Evolutionary conservation across 495 filamentous ascomycete genomes (phyloP).

Genomic region (Annulohypoxylon maeteangense): DNA sequence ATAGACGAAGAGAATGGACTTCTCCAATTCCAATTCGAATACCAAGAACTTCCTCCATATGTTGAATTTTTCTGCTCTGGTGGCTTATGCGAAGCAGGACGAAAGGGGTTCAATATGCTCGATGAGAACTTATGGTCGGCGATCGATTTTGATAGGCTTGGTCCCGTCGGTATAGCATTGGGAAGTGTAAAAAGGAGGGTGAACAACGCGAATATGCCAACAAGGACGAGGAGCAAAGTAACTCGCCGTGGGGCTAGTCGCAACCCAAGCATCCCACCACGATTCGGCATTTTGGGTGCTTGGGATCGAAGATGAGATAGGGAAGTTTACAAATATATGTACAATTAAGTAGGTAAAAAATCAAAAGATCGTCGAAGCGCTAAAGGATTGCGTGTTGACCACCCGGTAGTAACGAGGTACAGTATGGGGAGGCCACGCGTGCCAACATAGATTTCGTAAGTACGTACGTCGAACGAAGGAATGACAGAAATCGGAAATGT

Average conservation of each 20-base stretch:
- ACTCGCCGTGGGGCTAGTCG: slow-evolving; percentile 56
- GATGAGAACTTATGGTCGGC: slow-evolving; percentile 56
- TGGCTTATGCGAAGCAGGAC: slow-evolving; percentile 77
- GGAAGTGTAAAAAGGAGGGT: slow-evolving; percentile 62
- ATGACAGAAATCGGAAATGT: slow-evolving; percentile 21
- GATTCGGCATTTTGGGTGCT: slow-evolving; percentile 60
- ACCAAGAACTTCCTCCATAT: slow-evolving; percentile 83
- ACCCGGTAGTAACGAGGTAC: background rate
- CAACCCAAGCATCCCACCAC: slow-evolving; percentile 58
- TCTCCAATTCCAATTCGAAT: slow-evolving; percentile 86
- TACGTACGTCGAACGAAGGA: slow-evolving; percentile 25
- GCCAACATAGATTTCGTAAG: slow-evolving; percentile 8
- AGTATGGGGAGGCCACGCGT: slow-evolving; percentile 18
- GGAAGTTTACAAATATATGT: slow-evolving; percentile 18
- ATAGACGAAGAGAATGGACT: slow-evolving; percentile 84
- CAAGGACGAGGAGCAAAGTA: slow-evolving; percentile 56
- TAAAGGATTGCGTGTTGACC: background rate
- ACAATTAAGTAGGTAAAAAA: slow-evolving; percentile 6
- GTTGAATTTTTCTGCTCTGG: slow-evolving; percentile 79
- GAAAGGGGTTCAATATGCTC: slow-evolving; percentile 67
- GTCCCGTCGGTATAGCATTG: slow-evolving; percentile 52
- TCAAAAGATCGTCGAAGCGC: slow-evolving; percentile 11
- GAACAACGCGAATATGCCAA: slow-evolving; percentile 57
- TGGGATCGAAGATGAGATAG: slow-evolving; percentile 1
- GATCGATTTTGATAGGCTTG: slow-evolving; percentile 50